These are phyloP conservation scores for Fusarium metavorans DNA, from an alignment of 2,329 filamentous ascomycete genomes.

Conservation along the genomic window DNA sequence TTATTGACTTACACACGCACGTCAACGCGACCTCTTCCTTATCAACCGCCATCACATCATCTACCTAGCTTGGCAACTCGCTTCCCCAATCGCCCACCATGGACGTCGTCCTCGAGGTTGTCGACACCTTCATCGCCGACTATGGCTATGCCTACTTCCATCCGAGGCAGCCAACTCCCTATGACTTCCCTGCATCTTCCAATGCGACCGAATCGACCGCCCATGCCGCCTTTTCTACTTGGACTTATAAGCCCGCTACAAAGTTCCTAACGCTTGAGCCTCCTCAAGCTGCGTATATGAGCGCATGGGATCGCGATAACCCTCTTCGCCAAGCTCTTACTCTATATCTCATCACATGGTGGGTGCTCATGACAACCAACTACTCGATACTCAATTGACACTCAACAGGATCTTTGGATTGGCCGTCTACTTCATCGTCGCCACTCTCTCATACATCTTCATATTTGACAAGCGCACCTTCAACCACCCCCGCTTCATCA, in stretches of 20 bases:
- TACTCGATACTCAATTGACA: slow-evolving; percentile 1
- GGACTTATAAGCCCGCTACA: slow-evolving; percentile 80
- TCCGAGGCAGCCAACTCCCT: slow-evolving; percentile 69
- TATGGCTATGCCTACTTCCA: slow-evolving; percentile 78
- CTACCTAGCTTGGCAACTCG: background rate
- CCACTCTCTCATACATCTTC: slow-evolving; percentile 85
- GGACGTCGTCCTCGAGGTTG: slow-evolving; percentile 91
- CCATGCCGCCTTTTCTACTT: slow-evolving; percentile 66
- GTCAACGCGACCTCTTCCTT: background rate
- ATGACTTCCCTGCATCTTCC: slow-evolving; percentile 62
- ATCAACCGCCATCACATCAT: slow-evolving; percentile 2
- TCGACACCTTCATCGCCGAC: slow-evolving; percentile 86
- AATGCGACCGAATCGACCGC: slow-evolving; percentile 65
- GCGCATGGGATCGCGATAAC: slow-evolving; percentile 82
- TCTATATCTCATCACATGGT: slow-evolving; percentile 90
- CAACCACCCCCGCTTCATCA: slow-evolving; percentile 92
- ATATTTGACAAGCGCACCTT: slow-evolving; percentile 93
- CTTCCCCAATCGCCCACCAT: slow-evolving; percentile 63
- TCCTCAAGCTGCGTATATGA: slow-evolving; percentile 81
- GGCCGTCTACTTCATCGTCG: slow-evolving; percentile 85
- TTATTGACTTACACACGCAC: slow-evolving; percentile 21
- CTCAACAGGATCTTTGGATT: slow-evolving; percentile 82
- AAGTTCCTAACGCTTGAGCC: slow-evolving; percentile 77
- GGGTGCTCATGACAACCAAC: slow-evolving; percentile 46
- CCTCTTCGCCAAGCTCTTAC: slow-evolving; percentile 79